These are phyloP conservation scores for Phoma sp. DNA, from an alignment of 2,329 filamentous ascomycete species.

Conservation along the genomic window DNA sequence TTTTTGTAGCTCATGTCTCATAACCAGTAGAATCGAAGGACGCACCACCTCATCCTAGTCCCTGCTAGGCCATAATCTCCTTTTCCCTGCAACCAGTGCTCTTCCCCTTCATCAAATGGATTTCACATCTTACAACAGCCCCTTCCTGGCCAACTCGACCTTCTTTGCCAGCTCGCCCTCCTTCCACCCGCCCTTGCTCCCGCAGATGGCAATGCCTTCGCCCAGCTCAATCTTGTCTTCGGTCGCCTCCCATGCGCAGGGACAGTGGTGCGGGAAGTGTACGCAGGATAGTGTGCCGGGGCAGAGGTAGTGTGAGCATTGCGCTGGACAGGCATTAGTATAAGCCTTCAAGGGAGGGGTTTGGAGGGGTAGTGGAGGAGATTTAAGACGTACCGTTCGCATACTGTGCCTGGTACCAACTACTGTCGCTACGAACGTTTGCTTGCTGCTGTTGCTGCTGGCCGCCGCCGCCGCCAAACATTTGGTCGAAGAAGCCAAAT, in stretches of 20 bases:
- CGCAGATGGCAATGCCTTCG: conserved; percentile 76
- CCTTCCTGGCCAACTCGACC: conserved; percentile 81
- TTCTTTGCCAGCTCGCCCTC: conserved; percentile 75
- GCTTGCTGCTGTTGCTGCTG: conserved; percentile 68
- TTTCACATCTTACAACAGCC: conserved; percentile 63
- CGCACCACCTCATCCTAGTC: no score
- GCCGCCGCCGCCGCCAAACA: conserved; percentile 76
- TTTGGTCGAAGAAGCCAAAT: conserved; percentile 98
- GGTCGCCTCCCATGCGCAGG: conserved; percentile 77
- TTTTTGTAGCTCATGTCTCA: no score
- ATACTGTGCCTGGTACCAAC: conserved; percentile 77
- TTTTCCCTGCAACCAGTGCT: background rate
- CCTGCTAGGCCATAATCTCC: no score
- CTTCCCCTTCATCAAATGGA: background rate
- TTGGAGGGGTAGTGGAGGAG: background rate
- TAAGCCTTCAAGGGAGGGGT: background rate
- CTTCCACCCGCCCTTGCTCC: conserved; percentile 78
- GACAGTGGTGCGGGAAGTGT: conserved; percentile 95
- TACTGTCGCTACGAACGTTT: conserved; percentile 84
- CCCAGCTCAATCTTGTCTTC: conserved; percentile 73
- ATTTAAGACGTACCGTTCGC: conserved; percentile 63
- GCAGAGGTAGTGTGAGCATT: conserved; percentile 92
- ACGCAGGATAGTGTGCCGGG: conserved; percentile 95
- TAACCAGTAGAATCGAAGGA: no score
- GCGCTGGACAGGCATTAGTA: conserved; percentile 59